Evolutionary conservation across 441 rosid genomes (phyloP), one percentile per base, ranked within the genome.

Genomic region (Aquilaria agallochum): DNA sequence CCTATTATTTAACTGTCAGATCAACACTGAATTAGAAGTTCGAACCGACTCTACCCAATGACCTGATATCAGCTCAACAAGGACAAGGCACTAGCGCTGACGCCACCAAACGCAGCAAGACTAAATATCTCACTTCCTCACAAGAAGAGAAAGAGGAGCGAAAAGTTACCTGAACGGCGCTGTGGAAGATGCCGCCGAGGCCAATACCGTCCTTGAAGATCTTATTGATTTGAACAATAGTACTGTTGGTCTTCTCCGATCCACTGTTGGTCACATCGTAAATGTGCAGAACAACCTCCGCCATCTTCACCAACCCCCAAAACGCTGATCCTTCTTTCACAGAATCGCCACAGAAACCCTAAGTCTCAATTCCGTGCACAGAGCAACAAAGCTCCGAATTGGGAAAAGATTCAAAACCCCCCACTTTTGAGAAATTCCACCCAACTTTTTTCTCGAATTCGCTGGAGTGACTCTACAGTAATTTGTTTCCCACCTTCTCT

Each of bases 231-330:
- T 92, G 86, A 84, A 88, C 69, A 61, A 95, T 88, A 31, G 98
- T 89, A 78, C 63, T 85, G 85, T 95, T 89, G 34, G 98, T 86
- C 83, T 95, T 92, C 67, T 92, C 97, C 53, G 99, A 95, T 82
- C 92, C 98, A 80, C 96, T 88, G 64, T 95, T 95, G 6, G 99
- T 95, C 66, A 95, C 98, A 62, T 95, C 97, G 77, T 95, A 95
- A 53, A 95, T 76, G 65, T 95, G 96, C 61, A 95, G 74, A 53
- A 77, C 63, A 60, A 95, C 99, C 66, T 95, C 98, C 86, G 78
- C 65, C 97, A 77, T 84, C 76, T 54, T 73, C 74, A 42, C 50
- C 62, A 20, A 20, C 27, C 46, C 53, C 50, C 61, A 45, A 65
- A 70, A 34, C 68, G 68, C 74, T 49, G 71, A 60, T 60, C 63